Evolutionary conservation across 2,329 filamentous ascomycete species (phyloP).

Genomic region (Epichloe glyceriae): DNA sequence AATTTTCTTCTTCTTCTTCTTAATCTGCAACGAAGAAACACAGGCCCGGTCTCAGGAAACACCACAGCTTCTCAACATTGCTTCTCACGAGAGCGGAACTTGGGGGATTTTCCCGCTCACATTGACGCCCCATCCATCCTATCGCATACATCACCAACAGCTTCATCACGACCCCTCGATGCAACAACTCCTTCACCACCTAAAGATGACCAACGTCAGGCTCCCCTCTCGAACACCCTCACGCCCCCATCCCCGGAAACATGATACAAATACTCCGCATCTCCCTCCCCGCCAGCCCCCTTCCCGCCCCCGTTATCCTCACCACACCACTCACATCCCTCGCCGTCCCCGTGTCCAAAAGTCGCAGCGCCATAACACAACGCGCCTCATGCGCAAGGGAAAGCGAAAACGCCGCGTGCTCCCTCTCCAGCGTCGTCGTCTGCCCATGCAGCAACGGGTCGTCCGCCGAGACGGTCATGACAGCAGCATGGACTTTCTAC

Average conservation of each 20-base stretch:
- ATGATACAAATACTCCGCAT: constrained; percentile 68
- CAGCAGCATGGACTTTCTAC: constrained; percentile 49
- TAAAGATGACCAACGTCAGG: constrained; percentile 9
- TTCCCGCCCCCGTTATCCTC: constrained; percentile 52
- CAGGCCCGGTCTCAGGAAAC: too few relatives aligned
- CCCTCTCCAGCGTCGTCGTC: constrained; percentile 52
- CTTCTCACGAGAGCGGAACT: too few relatives aligned
- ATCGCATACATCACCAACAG: too few relatives aligned
- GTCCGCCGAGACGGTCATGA: constrained; percentile 62
- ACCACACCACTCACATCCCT: constrained; percentile 83
- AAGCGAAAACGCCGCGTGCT: constrained; percentile 58
- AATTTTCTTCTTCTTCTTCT: too few relatives aligned
- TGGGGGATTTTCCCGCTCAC: too few relatives aligned
- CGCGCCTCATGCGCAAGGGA: constrained; percentile 62
- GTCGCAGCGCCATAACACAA: constrained; percentile 57
- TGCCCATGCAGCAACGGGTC: constrained; percentile 51
- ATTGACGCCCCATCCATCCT: too few relatives aligned
- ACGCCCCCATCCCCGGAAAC: constrained; percentile 68
- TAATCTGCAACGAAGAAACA: too few relatives aligned
- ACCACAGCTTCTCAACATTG: too few relatives aligned
- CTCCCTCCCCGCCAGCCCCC: constrained; percentile 18
- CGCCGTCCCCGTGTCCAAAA: constrained; percentile 78
- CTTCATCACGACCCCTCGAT: too few relatives aligned
- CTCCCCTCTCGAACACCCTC: constrained; percentile 71
- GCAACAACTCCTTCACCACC: neutral